Evolutionary conservation across 129 eudicot genomes (phyloP), one percentile per base, ranked within the genome.

Genomic region (Flaveria trinervia): DNA sequence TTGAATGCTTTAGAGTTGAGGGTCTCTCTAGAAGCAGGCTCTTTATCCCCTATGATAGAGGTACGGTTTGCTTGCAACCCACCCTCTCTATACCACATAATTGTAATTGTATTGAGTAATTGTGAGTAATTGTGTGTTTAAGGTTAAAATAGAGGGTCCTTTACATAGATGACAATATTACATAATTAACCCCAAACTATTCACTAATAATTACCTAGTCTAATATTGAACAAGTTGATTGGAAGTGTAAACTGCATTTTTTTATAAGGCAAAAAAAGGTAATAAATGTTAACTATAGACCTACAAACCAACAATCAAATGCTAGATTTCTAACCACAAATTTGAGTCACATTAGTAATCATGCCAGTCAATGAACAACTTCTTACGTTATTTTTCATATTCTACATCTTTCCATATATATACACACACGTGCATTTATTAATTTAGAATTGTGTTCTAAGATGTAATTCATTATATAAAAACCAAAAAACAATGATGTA

Each of bases 381-480:
- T 64, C 22, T 14, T 30, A 62, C 11, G 3, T 15, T 15, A 16
- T n/a, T 64, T 33, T 64, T 30, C 36, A 30, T 30, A 30, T 30
- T 30, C 36, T 16, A 14, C 69, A 30, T 30, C 69, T 64, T 64
- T 64, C 0, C 17, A n/a, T n/a, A n/a, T n/a, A 49, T 16, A 33
- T 4, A 30, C 36, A 30, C 36, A 30, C 36, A 30, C 4, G 0
- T 5, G 36, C 36, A 30, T 18, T 56, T 6, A 17, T 56, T 28
- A 56, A 20, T 16, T 20, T 9, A 2, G 26, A 56, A 17, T n/a
- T 56, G 28, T 17, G 26, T 18, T 56, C 25, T 18, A 56, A 56
- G 12, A 56, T 56, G 62, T 56, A 56, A 56, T 56, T 64, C 46
- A 64, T 30, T 10, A 64, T 64, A 64, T 15, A 20, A 64, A 64